phyloP scores from a whole-genome alignment of 2,329 filamentous ascomycete species.

The Fusarium proliferatum region DNA sequence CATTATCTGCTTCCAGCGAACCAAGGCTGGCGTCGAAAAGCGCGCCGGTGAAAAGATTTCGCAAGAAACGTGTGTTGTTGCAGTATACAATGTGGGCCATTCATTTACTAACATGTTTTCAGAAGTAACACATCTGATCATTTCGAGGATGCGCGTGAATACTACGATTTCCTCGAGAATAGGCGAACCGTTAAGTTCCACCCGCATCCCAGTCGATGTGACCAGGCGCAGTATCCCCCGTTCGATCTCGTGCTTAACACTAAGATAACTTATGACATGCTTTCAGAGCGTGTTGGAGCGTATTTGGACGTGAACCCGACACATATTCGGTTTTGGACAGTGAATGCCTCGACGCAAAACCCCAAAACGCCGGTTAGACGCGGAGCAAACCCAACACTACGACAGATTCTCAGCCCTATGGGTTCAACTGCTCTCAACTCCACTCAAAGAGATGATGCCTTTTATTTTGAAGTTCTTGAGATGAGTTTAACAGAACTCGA shows the following conservation, averaged over 20 bases:
- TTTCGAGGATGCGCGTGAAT: slow-evolving; percentile 80
- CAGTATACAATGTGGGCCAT: background rate
- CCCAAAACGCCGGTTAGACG: slow-evolving; percentile 84
- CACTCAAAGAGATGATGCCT: slow-evolving; percentile 77
- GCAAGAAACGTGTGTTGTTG: slow-evolving; percentile 48
- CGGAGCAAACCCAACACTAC: slow-evolving; percentile 74
- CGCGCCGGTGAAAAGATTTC: slow-evolving; percentile 44
- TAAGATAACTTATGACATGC: slow-evolving; percentile 89
- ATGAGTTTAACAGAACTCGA: slow-evolving; percentile 94
- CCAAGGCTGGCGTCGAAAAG: slow-evolving; percentile 53
- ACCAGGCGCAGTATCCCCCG: slow-evolving; percentile 66
- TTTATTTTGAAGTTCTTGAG: slow-evolving; percentile 94
- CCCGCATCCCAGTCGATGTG: slow-evolving; percentile 70
- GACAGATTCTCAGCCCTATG: slow-evolving; percentile 80
- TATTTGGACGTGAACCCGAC: slow-evolving; percentile 81
- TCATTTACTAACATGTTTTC: slow-evolving; percentile 19
- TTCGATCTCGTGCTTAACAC: slow-evolving; percentile 86
- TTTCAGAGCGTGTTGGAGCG: slow-evolving; percentile 85
- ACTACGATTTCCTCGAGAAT: slow-evolving; percentile 93
- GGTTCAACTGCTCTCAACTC: slow-evolving; percentile 75
- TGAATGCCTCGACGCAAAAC: slow-evolving; percentile 80
- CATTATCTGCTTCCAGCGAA: slow-evolving; percentile 91
- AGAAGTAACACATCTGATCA: slow-evolving; percentile 56
- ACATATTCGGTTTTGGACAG: slow-evolving; percentile 90
- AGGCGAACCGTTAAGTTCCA: slow-evolving; percentile 83